A percentile compares a stretch with the other conserved stretches of the same genome.
Conservation (phyloP, 306 rosid species). For the Cicer yamashitae region DNA sequence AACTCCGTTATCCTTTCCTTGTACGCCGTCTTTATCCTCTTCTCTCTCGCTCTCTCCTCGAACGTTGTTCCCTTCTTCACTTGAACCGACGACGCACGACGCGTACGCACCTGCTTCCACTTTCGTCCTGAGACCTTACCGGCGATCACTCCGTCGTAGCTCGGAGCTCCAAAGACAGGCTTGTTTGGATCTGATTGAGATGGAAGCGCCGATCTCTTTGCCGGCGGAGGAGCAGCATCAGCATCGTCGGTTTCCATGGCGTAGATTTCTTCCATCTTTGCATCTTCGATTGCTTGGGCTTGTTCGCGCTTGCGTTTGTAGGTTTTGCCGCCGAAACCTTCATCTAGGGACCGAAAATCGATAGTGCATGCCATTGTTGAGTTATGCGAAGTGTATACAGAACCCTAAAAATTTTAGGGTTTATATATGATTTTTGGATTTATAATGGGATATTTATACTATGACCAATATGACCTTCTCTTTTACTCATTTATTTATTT, state of each 20-base stretch:
- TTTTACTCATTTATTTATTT: too few relatives aligned
- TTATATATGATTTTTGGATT: background rate
- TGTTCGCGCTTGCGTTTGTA: conserved; percentile 80
- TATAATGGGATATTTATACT: too few relatives aligned
- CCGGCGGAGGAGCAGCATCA: conserved; percentile 52
- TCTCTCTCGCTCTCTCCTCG: conserved; percentile 76
- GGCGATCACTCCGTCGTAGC: conserved; percentile 87
- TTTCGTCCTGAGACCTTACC: conserved; percentile 81
- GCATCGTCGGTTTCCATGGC: conserved; percentile 73
- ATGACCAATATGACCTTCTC: too few relatives aligned
- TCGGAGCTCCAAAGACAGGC: conserved; percentile 70
- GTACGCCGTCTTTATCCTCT: conserved; percentile 76
- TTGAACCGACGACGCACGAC: conserved; percentile 65
- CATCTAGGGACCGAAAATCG: conserved; percentile 84
- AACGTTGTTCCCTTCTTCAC: conserved; percentile 68
- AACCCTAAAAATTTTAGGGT: conserved; percentile 44
- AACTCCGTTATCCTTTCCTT: conserved; percentile 74
- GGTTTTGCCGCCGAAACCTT: conserved; percentile 95
- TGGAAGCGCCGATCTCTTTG: conserved; percentile 74
- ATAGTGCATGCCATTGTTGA: conserved; percentile 79
- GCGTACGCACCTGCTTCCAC: conserved; percentile 81
- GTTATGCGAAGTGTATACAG: background rate
- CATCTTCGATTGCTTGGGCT: conserved; percentile 31
- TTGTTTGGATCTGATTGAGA: conserved; percentile 76
- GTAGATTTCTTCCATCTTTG: conserved; percentile 26